Evolutionary conservation across 2,329 filamentous ascomycete species (phyloP).

Genomic region (Venturia effusa): DNA sequence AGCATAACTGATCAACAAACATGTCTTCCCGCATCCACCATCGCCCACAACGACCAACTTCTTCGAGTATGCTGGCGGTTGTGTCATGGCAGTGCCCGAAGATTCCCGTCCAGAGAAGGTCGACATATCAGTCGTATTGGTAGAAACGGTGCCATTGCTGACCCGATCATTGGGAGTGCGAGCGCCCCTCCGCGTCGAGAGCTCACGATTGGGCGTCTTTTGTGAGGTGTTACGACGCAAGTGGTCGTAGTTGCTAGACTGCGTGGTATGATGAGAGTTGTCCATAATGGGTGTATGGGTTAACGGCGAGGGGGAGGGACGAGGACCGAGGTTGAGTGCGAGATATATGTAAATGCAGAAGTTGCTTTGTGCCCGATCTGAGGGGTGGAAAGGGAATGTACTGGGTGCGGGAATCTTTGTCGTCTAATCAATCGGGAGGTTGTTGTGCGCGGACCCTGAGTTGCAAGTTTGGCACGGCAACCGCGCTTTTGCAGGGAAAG

Average conservation of each 20-base stretch:
- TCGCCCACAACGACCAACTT: conserved; percentile 99
- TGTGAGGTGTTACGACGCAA: conserved; percentile 46
- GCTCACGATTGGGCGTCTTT: conserved; percentile 18
- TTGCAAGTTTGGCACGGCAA: no score
- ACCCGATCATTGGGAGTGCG: conserved; percentile 52
- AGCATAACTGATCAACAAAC: conserved; percentile 95
- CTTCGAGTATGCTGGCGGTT: conserved; percentile 89
- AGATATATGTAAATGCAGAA: no score
- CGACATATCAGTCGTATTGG: conserved; percentile 50
- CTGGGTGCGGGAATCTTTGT: no score
- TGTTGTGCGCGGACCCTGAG: no score
- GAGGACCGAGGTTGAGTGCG: not conserved
- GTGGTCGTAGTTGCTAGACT: conserved; percentile 40
- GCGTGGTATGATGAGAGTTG: not conserved
- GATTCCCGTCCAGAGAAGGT: conserved; percentile 58
- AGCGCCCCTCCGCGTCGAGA: conserved; percentile 23
- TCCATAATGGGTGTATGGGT: not conserved
- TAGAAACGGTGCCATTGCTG: conserved; percentile 86
- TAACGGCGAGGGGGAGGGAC: not conserved
- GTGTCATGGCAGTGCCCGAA: conserved; percentile 63
- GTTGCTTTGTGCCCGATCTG: no score
- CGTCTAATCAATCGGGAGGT: no score
- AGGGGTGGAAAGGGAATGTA: no score
- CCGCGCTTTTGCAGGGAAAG: no score
- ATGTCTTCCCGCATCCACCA: conserved; percentile 97